phyloP scores from a whole-genome alignment of 495 filamentous ascomycete genomes.

The Aspergillus bertholletiae region DNA sequence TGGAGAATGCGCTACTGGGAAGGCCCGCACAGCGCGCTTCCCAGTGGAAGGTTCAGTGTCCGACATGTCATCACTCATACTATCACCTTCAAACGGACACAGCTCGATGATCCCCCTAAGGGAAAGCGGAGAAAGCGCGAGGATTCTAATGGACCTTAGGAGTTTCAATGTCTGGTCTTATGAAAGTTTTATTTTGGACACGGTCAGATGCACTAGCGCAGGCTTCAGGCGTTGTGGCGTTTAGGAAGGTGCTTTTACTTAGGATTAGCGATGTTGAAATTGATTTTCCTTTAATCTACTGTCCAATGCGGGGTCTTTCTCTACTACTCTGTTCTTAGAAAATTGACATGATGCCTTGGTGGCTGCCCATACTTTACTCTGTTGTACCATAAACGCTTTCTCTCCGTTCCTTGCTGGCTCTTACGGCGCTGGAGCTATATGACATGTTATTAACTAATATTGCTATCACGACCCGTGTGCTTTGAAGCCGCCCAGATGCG shows the following conservation, averaged over 20 bases:
- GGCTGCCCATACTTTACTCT: not conserved
- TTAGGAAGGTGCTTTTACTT: not conserved
- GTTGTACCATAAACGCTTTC: not conserved
- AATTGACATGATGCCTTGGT: not conserved
- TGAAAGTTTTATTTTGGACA: not conserved
- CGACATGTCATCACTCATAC: conserved; percentile 48
- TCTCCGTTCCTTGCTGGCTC: too few relatives aligned
- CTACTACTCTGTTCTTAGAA: not conserved
- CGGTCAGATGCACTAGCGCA: conserved; percentile 4
- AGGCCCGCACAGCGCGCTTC: conserved; percentile 25
- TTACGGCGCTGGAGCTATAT: too few relatives aligned
- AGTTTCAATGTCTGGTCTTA: not conserved
- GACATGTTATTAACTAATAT: too few relatives aligned
- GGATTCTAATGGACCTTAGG: not conserved
- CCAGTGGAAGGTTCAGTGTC: conserved; percentile 37
- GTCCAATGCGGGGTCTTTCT: too few relatives aligned
- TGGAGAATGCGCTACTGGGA: conserved; percentile 40
- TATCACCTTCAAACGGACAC: conserved; percentile 43
- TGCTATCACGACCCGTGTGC: too few relatives aligned
- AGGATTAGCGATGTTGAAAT: not conserved
- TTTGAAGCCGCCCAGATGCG: not conserved
- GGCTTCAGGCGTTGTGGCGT: conserved; percentile 5
- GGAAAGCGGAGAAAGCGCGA: conserved; percentile 32
- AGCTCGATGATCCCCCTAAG: conserved; percentile 38
- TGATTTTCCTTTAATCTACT: not conserved